phyloP scores from a whole-genome alignment of 2,329 filamentous ascomycete genomes.

The Pestalotiopsis sp. region DNA sequence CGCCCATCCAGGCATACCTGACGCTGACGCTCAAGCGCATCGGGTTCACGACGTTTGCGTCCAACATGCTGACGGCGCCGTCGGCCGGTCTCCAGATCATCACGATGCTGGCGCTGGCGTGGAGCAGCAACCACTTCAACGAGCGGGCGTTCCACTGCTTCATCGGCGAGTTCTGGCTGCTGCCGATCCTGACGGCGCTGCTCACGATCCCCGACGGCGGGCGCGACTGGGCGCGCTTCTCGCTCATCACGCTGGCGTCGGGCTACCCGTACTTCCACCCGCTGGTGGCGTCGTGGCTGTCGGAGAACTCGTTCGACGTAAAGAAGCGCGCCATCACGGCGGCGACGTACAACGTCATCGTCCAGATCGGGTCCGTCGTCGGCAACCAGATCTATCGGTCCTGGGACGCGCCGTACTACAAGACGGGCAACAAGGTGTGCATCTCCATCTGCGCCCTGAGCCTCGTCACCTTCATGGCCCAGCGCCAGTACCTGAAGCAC shows the following conservation, averaged over 20 bases:
- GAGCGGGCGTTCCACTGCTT: conserved; percentile 54
- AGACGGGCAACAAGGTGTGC: conserved; percentile 56
- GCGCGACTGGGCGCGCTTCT: conserved; percentile 52
- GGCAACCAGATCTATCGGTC: conserved; percentile 49
- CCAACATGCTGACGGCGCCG: conserved; percentile 64
- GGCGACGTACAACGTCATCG: conserved; percentile 48
- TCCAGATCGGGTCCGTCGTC: conserved; percentile 44
- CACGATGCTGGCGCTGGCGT: conserved; percentile 54
- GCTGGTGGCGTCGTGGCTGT: conserved; percentile 50
- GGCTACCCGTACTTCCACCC: conserved; percentile 61
- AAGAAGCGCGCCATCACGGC: conserved; percentile 49
- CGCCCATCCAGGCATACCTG: conserved; percentile 49
- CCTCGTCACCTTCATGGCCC: conserved; percentile 48
- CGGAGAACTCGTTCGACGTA: conserved; percentile 49
- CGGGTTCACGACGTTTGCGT: conserved; percentile 58
- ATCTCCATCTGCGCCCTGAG: conserved; percentile 51
- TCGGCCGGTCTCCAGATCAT: conserved; percentile 56
- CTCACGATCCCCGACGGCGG: conserved; percentile 47
- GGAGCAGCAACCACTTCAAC: conserved; percentile 54
- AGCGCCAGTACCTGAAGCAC: conserved; percentile 42
- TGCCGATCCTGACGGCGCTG: conserved; percentile 52
- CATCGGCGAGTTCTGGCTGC: conserved; percentile 50
- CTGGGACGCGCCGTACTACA: conserved; percentile 56
- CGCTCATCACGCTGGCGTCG: conserved; percentile 50
- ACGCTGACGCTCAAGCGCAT: conserved; percentile 57